phyloP scores from a whole-genome alignment of 257 asterid species.

The Orobanche coerulescens region DNA sequence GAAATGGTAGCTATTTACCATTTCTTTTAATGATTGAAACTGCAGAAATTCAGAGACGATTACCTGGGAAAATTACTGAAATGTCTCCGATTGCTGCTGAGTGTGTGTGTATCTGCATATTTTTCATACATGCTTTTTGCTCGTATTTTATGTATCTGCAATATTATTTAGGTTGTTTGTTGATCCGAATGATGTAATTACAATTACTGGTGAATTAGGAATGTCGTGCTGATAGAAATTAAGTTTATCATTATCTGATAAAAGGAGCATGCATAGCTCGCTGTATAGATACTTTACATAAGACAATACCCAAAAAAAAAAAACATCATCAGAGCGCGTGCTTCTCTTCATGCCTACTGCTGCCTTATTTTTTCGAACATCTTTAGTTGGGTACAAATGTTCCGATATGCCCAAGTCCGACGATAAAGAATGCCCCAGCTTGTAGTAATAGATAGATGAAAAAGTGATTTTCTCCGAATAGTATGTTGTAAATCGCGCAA shows the following conservation, averaged over 20 bases:
- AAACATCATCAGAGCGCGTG: conserved; percentile 8
- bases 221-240: not conserved
- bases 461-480: conserved; percentile 54
- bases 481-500: conserved; percentile 74
- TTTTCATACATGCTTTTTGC: no score
- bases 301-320: not conserved
- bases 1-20: not conserved
- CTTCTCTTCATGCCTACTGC: conserved; percentile 1
- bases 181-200: conserved; percentile 10
- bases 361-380: no score
- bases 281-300: conserved; percentile 7
- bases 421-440: conserved; percentile 66
- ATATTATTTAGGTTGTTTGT: not conserved
- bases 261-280: not conserved
- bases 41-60: not conserved
- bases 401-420: conserved; percentile 65
- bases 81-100: not conserved
- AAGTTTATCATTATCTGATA: conserved; percentile 12
- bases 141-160: not conserved
- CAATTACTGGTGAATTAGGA: conserved; percentile 3
- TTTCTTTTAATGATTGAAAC: not conserved
- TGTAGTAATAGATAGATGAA: conserved; percentile 71
- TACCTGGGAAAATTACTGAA: not conserved
- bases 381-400: conserved; percentile 57
- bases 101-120: not conserved